phyloP scores from a whole-genome alignment of 2,329 filamentous ascomycete species.

The Monilinia laxa region DNA sequence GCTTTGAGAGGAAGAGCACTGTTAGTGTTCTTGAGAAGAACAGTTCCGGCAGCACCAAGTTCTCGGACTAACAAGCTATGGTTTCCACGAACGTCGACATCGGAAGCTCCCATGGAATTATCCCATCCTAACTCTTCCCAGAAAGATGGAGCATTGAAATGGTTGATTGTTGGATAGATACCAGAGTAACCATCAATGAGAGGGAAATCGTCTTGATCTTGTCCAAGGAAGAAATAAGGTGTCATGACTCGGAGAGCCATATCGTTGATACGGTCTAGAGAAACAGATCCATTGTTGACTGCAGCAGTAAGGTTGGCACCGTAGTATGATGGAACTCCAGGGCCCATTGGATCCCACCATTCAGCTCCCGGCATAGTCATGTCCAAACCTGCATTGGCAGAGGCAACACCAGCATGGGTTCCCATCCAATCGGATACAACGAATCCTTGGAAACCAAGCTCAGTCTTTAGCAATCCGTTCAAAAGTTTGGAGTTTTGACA shows the following conservation, averaged over 20 bases:
- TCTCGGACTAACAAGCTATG: slow-evolving; percentile 41
- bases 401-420: slow-evolving; percentile 57
- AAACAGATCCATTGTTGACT: slow-evolving; percentile 50
- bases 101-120: slow-evolving; percentile 4
- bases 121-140: slow-evolving; percentile 45
- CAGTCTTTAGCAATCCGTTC: slow-evolving; percentile 51
- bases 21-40: slow-evolving; percentile 62
- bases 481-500: slow-evolving; percentile 51
- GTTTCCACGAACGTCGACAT: slow-evolving; percentile 70
- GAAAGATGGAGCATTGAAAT: slow-evolving; percentile 3
- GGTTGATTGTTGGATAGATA: slow-evolving; percentile 5
- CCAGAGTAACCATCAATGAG: slow-evolving; percentile 36
- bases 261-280: slow-evolving; percentile 46
- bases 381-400: slow-evolving; percentile 61
- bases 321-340: slow-evolving; percentile 19
- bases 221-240: slow-evolving; percentile 56
- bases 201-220: slow-evolving; percentile 45
- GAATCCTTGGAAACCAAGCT: slow-evolving; percentile 51
- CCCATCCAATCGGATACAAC: slow-evolving; percentile 70
- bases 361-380: slow-evolving; percentile 62
- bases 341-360: slow-evolving; percentile 34
- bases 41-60: slow-evolving; percentile 58
- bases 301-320: slow-evolving; percentile 41
- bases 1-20: slow-evolving; percentile 37
- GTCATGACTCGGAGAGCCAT: slow-evolving; percentile 52